These are phyloP conservation scores for Hirsutella thompsonii DNA, from an alignment of 2,329 filamentous ascomycete genomes.

Conservation along the genomic window DNA sequence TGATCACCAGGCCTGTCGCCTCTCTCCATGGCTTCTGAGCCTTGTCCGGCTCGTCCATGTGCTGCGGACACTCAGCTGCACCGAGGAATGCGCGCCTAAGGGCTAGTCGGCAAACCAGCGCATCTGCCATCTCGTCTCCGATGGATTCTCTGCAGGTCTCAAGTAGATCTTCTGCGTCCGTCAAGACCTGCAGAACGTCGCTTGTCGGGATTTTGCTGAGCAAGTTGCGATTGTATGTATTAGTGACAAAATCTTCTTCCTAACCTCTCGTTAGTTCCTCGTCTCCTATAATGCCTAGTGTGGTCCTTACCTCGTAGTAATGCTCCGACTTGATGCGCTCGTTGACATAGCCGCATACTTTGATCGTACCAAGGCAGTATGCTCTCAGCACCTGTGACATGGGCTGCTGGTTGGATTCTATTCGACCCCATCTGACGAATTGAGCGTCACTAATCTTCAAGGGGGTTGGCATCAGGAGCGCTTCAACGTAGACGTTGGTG, in stretches of 20 bases:
- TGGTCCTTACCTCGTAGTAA: slow-evolving; percentile 64
- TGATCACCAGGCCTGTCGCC: slow-evolving; percentile 35
- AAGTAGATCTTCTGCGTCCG: slow-evolving; percentile 41
- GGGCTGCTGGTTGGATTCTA: slow-evolving; percentile 21
- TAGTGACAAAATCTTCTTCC: slow-evolving; percentile 95
- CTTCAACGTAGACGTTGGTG: slow-evolving; percentile 83
- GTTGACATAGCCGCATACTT: slow-evolving; percentile 70
- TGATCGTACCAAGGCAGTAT: slow-evolving; percentile 77
- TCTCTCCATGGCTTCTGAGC: slow-evolving; percentile 38
- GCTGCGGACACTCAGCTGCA: slow-evolving; percentile 34
- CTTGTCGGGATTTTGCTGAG: slow-evolving; percentile 49
- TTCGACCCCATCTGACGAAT: slow-evolving; percentile 33
- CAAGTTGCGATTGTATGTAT: slow-evolving; percentile 73
- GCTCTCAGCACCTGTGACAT: slow-evolving; percentile 60
- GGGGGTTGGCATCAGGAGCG: slow-evolving; percentile 60
- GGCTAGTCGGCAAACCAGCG: slow-evolving; percentile 51
- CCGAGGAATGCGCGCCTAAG: slow-evolving; percentile 53
- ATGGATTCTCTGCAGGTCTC: slow-evolving; percentile 25
- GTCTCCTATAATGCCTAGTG: not conserved
- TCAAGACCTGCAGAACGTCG: slow-evolving; percentile 41
- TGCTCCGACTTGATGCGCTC: slow-evolving; percentile 68
- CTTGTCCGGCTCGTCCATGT: slow-evolving; percentile 30
- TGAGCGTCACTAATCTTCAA: slow-evolving; percentile 49
- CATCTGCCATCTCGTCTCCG: slow-evolving; percentile 29
- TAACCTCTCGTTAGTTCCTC: slow-evolving; percentile 17